Conservation (phyloP, 2,329 filamentous ascomycete genomes). For the Trichoderma sp. region DNA sequence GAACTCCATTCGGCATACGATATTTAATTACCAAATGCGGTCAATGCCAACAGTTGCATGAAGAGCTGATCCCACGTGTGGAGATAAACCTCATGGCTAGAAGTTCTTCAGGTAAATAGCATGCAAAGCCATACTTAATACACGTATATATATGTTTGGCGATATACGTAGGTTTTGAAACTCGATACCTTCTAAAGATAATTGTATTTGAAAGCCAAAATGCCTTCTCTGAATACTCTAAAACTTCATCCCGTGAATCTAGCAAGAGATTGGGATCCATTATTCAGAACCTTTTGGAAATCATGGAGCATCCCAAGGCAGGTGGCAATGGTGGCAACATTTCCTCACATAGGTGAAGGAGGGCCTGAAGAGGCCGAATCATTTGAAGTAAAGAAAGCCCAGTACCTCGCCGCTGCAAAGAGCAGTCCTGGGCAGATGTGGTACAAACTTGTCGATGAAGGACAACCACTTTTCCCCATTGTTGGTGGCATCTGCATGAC, state of each 20-base stretch:
- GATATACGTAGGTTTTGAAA: background rate
- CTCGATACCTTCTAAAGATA: background rate
- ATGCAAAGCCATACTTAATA: too few species aligned
- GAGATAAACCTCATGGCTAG: too few species aligned
- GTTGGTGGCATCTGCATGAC: conserved; percentile 2
- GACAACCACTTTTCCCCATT: background rate
- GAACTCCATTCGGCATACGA: too few species aligned
- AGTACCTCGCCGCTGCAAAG: conserved; percentile 12
- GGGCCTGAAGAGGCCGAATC: conserved; percentile 12
- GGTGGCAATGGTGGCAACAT: conserved; percentile 14
- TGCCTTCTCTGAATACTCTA: background rate
- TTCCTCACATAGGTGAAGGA: conserved; percentile 13
- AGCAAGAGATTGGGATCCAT: conserved; percentile 9
- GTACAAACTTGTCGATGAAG: conserved; percentile 5
- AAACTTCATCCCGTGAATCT: conserved; percentile 1
- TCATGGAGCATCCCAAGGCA: conserved; percentile 19
- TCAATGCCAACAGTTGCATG: too few species aligned
- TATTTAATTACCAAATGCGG: too few species aligned
- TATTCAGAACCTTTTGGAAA: conserved; percentile 15
- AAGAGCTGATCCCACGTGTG: too few species aligned
- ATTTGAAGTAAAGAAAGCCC: background rate
- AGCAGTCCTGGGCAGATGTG: conserved; percentile 10
- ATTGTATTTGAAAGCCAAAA: background rate
- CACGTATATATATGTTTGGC: too few species aligned
- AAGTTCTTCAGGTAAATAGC: too few species aligned